A percentile compares a stretch with the other conserved stretches of the same genome.
These are phyloP conservation scores for Xylariales sp. DNA, from an alignment of 2,329 filamentous ascomycete species.

Conservation along the genomic window DNA sequence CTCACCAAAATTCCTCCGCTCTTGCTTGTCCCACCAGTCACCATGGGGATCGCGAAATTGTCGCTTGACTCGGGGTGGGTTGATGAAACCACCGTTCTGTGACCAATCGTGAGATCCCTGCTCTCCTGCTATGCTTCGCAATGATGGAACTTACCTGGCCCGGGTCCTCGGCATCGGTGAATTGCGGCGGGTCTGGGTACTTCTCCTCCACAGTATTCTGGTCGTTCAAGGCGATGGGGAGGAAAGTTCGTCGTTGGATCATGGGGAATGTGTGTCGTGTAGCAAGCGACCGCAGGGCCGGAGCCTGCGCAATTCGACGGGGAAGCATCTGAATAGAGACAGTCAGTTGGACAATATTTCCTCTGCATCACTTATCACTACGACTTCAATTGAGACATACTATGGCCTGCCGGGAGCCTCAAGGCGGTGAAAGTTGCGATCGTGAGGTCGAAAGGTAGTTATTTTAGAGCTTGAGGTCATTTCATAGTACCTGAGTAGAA, in stretches of 20 bases:
- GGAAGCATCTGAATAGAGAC: constrained; percentile 50
- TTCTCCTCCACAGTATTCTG: constrained; percentile 45
- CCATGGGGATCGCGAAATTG: constrained; percentile 88
- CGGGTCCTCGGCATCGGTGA: constrained; percentile 60
- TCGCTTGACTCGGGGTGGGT: constrained; percentile 76
- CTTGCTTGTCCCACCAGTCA: constrained; percentile 97
- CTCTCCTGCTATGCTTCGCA: not conserved
- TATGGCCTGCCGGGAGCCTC: constrained; percentile 29
- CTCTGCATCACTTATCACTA: too few relatives aligned
- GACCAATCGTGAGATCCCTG: not conserved
- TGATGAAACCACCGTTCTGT: constrained; percentile 80
- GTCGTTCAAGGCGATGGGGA: constrained; percentile 46
- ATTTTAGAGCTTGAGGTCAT: constrained; percentile 17
- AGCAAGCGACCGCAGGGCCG: constrained; percentile 41
- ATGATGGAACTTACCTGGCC: constrained; percentile 49
- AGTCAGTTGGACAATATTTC: too few relatives aligned
- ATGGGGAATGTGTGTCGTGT: constrained; percentile 43
- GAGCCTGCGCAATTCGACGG: constrained; percentile 51
- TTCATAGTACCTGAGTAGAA: constrained; percentile 3
- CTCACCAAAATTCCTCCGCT: constrained; percentile 94
- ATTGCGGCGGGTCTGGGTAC: constrained; percentile 41
- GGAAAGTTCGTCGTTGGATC: constrained; percentile 52
- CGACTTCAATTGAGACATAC: constrained; percentile 27
- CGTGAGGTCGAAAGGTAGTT: too few relatives aligned
- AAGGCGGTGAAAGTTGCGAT: too few relatives aligned